Evolutionary conservation across 2,329 filamentous ascomycete genomes (phyloP).

Genomic region (Sporothrix pallida): DNA sequence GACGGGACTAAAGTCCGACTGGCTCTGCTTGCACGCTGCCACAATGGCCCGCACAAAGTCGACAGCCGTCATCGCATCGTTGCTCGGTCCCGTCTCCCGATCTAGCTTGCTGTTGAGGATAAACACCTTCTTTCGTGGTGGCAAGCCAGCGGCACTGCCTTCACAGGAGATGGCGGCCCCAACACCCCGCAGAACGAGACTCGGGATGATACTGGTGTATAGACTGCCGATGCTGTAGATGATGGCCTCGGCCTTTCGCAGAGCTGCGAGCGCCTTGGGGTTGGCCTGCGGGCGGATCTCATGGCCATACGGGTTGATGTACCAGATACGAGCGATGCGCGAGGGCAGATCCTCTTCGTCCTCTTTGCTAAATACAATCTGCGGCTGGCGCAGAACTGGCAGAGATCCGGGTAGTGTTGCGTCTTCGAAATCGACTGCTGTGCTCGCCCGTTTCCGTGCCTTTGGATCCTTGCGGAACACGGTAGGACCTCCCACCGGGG

Average conservation of each 20-base stretch:
- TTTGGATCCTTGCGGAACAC: not conserved
- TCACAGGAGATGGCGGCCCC: slow-evolving; percentile 65
- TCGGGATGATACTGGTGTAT: slow-evolving; percentile 88
- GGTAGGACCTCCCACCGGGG: not conserved
- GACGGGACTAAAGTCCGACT: slow-evolving; percentile 51
- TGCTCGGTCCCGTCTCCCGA: slow-evolving; percentile 79
- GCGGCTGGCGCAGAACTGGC: slow-evolving; percentile 77
- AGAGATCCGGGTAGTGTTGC: slow-evolving; percentile 82
- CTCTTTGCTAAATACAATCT: slow-evolving; percentile 81
- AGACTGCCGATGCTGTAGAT: slow-evolving; percentile 94
- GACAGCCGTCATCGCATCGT: slow-evolving; percentile 68
- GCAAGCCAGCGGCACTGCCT: slow-evolving; percentile 28
- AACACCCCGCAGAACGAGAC: slow-evolving; percentile 76
- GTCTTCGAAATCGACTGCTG: slow-evolving; percentile 74
- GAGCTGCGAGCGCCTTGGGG: slow-evolving; percentile 73
- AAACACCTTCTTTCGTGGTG: slow-evolving; percentile 70
- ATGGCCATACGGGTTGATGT: slow-evolving; percentile 98
- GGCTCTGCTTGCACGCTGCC: slow-evolving; percentile 73
- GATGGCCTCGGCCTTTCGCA: slow-evolving; percentile 69
- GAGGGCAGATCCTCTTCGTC: slow-evolving; percentile 76
- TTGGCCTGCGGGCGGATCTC: slow-evolving; percentile 88
- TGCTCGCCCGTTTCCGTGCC: slow-evolving; percentile 47
- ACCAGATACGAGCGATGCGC: slow-evolving; percentile 85
- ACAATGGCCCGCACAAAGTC: slow-evolving; percentile 85
- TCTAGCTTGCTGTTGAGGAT: slow-evolving; percentile 85